Base-by-base conservation (phyloP, 306 rosid species). In the Lathyrus aphaca region DNA sequence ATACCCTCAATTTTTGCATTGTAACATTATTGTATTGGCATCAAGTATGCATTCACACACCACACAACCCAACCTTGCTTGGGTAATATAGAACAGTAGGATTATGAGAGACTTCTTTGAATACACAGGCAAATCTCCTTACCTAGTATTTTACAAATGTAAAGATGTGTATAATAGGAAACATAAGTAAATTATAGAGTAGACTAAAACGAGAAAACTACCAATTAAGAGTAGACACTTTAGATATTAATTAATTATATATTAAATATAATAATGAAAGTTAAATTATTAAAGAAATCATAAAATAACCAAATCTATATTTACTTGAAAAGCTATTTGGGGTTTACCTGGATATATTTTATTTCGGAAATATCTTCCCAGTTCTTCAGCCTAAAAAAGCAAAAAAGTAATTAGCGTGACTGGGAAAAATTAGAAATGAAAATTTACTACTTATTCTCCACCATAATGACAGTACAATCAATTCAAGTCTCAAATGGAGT, bases 301-400 rank as follows among this genome's bases (percentile, higher is more conserved):
- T 40, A 25, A 63, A 63, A 18, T 32, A 63, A 40, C 68, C 51
- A 62, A 63, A 60, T 37, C 29, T 15, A 72, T 42, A 42, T 35
- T 44, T 49, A 55, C 61, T 55, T 9, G 37, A 80, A 53, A 32
- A 73, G 65, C 64, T 12, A 50, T 37, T 50, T 50, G 43, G 65
- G 65, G 71, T 67, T 73, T 63, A 93, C 98, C 98, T 85, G 99
- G 99, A 83, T 94, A 94, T 91, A 94, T 86, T 72, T 94, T 88
- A 77, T 94, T 87, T 21, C 97, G 88, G 74, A 94, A 94, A 81
- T 84, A 94, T 89, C 99, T 88, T 68, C 99, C 99, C 72, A 94
- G 88, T 69, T 94, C 99, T 86, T 94, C 99, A 64, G 99, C 99
- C 99, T 94, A 82, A 55, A 80, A 80, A 78, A 58, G 64, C 42